A percentile compares a stretch with the other conserved stretches of the same genome.
Conservation (phyloP, 2,329 filamentous ascomycete species). For the Colletotrichum sp. region DNA sequence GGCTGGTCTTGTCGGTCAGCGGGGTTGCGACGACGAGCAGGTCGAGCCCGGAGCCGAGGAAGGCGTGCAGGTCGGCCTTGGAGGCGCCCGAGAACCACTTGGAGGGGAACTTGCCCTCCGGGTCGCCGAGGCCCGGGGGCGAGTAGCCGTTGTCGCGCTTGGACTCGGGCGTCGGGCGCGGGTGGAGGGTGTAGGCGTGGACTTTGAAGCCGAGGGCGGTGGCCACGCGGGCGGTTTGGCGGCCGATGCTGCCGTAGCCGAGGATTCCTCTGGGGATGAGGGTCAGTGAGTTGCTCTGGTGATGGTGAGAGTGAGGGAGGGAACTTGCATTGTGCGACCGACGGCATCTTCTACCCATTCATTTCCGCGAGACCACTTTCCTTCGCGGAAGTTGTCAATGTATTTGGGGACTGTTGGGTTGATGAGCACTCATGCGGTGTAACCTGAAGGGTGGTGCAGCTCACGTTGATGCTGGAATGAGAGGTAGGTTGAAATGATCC, state of each 20-base stretch:
- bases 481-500: slow-evolving; percentile 58
- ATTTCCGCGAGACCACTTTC: slow-evolving; percentile 43
- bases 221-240: slow-evolving; percentile 60
- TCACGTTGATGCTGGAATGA: slow-evolving; percentile 51
- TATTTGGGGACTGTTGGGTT: slow-evolving; percentile 45
- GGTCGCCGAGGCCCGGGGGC: slow-evolving; percentile 67
- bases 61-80: slow-evolving; percentile 49
- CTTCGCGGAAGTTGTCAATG: slow-evolving; percentile 45
- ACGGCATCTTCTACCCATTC: slow-evolving; percentile 46
- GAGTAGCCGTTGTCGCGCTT: slow-evolving; percentile 68
- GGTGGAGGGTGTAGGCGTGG: slow-evolving; percentile 75
- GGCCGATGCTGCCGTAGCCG: slow-evolving; percentile 59
- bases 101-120: slow-evolving; percentile 50
- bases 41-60: slow-evolving; percentile 55
- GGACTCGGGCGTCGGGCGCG: slow-evolving; percentile 69
- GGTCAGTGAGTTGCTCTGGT: not conserved
- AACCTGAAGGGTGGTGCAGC: slow-evolving; percentile 21
- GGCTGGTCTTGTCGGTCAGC: slow-evolving; percentile 50
- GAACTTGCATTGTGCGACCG: slow-evolving; percentile 51
- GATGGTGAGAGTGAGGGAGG: not conserved
- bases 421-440: not conserved
- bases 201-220: slow-evolving; percentile 73
- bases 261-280: slow-evolving; percentile 47
- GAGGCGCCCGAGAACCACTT: slow-evolving; percentile 55
- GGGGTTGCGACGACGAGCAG: slow-evolving; percentile 57